Conservation (phyloP, 2,329 filamentous ascomycete species). For the Fusarium coicis region DNA sequence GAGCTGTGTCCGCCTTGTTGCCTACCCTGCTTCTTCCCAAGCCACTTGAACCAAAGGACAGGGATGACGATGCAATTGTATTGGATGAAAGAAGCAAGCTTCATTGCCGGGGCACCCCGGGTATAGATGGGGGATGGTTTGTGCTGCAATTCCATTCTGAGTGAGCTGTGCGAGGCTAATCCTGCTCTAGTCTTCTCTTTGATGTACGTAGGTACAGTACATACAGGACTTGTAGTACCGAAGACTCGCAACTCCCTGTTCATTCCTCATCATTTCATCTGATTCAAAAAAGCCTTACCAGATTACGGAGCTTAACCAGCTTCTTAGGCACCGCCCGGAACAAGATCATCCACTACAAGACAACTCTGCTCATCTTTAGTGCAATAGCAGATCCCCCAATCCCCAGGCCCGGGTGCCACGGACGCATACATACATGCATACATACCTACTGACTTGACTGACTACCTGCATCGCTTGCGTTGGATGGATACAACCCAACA, state of each 20-base stretch:
- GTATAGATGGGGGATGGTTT: conserved; percentile 3
- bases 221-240: neutral
- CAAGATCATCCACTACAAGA: neutral
- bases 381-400: neutral
- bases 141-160: conserved; percentile 31
- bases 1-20: conserved; percentile 43
- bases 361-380: neutral
- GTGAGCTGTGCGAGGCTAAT: conserved; percentile 39
- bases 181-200: neutral
- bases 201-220: neutral
- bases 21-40: conserved; percentile 32
- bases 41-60: conserved; percentile 32
- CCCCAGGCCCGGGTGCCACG: conserved; percentile 2
- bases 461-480: conserved; percentile 17
- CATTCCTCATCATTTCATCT: neutral
- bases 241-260: neutral
- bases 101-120: neutral
- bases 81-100: conserved; percentile 23
- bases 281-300: neutral
- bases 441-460: neutral
- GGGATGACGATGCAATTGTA: conserved; percentile 20
- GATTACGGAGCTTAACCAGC: neutral
- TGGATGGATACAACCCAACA: conserved; percentile 9
- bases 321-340: neutral
- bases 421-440: neutral